These are phyloP conservation scores for Malania oleifera DNA, from an alignment of 164 flowering plant genomes.

Conservation along the genomic window DNA sequence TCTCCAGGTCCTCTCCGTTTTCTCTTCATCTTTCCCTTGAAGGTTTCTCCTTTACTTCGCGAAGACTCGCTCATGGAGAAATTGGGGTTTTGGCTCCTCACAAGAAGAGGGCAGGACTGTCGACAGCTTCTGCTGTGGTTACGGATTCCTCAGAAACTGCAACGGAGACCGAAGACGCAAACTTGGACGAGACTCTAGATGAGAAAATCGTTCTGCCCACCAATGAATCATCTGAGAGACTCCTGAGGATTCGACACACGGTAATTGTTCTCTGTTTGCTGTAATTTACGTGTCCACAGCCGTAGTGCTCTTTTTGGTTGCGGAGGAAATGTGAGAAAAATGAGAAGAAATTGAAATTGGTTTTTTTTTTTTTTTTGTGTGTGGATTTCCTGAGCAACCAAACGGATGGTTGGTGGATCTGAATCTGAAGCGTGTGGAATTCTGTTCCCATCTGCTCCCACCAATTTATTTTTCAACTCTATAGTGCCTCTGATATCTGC, in stretches of 20 bases:
- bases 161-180: not conserved
- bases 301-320: not conserved
- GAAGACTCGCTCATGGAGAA: not conserved
- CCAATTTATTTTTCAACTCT: no score
- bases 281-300: not conserved
- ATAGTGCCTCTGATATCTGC: no score
- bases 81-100: conserved; percentile 12
- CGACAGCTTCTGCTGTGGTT: conserved; percentile 27
- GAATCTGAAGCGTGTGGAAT: no score
- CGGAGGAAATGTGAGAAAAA: not conserved
- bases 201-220: conserved; percentile 67
- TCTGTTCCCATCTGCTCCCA: no score
- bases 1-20: conserved; percentile 8
- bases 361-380: not conserved
- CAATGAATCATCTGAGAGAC: conserved; percentile 61
- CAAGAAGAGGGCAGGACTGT: conserved; percentile 6
- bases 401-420: not conserved
- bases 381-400: not conserved
- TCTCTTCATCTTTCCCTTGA: conserved; percentile 16
- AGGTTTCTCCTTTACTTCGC: no score
- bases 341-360: not conserved
- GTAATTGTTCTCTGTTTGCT: conserved; percentile 22
- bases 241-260: conserved; percentile 77
- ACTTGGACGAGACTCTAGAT: conserved; percentile 8
- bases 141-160: conserved; percentile 25